These are phyloP conservation scores for Dioscorea alata DNA, from an alignment of 106 monocot genomes.

Conservation along the genomic window DNA sequence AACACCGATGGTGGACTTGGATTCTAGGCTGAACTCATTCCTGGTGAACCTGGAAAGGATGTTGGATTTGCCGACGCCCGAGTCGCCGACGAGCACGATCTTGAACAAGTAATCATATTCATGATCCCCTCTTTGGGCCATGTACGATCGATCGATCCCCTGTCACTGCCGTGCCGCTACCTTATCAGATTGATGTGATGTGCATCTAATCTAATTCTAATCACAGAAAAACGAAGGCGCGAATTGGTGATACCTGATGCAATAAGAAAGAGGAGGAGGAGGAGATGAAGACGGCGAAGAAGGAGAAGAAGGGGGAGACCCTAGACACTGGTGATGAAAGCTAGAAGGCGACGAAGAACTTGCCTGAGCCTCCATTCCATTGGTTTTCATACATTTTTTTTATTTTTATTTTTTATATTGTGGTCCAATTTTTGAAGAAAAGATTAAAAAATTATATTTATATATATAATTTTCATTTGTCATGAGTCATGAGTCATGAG, in stretches of 20 bases:
- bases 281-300: neutral
- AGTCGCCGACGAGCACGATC: constrained; percentile 24
- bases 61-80: constrained; percentile 26
- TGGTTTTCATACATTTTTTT: too few relatives aligned
- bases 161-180: neutral
- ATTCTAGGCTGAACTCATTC: constrained; percentile 20
- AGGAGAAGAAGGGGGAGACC: neutral
- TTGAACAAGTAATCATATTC: constrained; percentile 27
- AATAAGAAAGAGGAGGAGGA: neutral
- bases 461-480: too few relatives aligned
- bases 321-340: neutral
- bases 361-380: too few relatives aligned
- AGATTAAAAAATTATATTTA: too few relatives aligned
- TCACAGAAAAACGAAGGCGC: neutral
- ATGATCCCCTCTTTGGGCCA: constrained; percentile 15
- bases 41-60: constrained; percentile 27
- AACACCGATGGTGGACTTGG: constrained; percentile 27
- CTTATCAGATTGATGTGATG: neutral
- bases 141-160: neutral
- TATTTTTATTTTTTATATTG: too few relatives aligned
- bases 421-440: too few relatives aligned
- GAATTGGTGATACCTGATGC: neutral
- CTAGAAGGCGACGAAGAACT: neutral
- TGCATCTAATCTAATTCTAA: neutral
- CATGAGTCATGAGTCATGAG: too few relatives aligned